phyloP scores from a whole-genome alignment of 1,284 basidiomycete genomes.

The Sporisorium reilianum region DNA sequence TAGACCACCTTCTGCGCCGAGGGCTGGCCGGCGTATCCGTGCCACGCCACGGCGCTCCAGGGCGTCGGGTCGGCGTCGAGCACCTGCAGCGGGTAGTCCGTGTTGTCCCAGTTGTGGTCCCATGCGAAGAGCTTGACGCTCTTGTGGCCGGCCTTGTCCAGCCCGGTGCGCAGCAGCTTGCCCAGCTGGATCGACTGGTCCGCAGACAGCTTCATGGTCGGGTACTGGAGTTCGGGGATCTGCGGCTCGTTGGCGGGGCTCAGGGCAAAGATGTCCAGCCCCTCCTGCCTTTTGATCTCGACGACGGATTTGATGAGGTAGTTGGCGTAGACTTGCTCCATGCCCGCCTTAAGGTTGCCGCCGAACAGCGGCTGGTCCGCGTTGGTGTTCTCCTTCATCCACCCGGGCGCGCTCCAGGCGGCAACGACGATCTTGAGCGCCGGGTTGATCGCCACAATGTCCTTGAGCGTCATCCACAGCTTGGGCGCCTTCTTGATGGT shows the following conservation, averaged over 20 bases:
- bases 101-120: constrained; percentile 57
- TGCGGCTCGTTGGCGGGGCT: constrained; percentile 52
- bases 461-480: constrained; percentile 46
- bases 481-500: constrained; percentile 56
- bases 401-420: constrained; percentile 55
- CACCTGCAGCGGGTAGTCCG: constrained; percentile 28
- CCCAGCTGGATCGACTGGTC: constrained; percentile 37
- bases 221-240: constrained; percentile 35
- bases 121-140: constrained; percentile 30
- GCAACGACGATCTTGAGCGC: constrained; percentile 41
- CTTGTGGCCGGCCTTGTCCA: constrained; percentile 36
- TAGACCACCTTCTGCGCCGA: constrained; percentile 28
- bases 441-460: constrained; percentile 42
- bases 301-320: constrained; percentile 46
- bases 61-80: constrained; percentile 34
- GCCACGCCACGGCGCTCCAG: constrained; percentile 54
- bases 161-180: constrained; percentile 15
- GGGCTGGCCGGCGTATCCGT: constrained; percentile 54
- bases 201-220: constrained; percentile 37
- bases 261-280: constrained; percentile 29
- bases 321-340: constrained; percentile 42
- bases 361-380: constrained; percentile 40
- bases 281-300: constrained; percentile 39
- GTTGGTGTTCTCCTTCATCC: constrained; percentile 56
- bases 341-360: constrained; percentile 39